Percentiles rank a stretch among this genome's conserved stretches.
Evolutionary conservation across 2,329 filamentous ascomycete genomes (phyloP).

Genomic region (Ophiognomonia clavigignenti-juglandacearum): DNA sequence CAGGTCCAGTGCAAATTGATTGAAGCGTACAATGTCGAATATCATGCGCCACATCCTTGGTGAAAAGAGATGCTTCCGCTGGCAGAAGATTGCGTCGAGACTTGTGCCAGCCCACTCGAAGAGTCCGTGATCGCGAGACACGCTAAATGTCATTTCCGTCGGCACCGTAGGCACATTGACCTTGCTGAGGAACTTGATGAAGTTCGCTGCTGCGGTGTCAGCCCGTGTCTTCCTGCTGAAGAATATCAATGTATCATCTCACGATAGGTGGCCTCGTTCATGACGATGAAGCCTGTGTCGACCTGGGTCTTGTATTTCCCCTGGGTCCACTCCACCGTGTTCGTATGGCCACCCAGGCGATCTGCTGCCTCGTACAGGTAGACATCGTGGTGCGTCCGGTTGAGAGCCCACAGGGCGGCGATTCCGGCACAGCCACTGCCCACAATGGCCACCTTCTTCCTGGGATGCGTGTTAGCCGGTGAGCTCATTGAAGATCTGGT

Average conservation of each 20-base stretch:
- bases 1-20: constrained; percentile 73
- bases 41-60: constrained; percentile 74
- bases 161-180: constrained; percentile 59
- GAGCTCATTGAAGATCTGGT: constrained; percentile 25
- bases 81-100: constrained; percentile 63
- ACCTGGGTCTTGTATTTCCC: constrained; percentile 64
- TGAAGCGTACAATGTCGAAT: constrained; percentile 81
- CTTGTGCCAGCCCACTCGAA: constrained; percentile 76
- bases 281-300: constrained; percentile 77
- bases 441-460: constrained; percentile 77
- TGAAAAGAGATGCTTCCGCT: constrained; percentile 64
- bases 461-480: constrained; percentile 33
- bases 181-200: constrained; percentile 66
- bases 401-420: constrained; percentile 75
- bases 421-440: constrained; percentile 78
- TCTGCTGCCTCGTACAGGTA: constrained; percentile 76
- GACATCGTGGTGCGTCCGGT: constrained; percentile 72
- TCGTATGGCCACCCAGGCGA: constrained; percentile 74
- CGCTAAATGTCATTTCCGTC: constrained; percentile 72
- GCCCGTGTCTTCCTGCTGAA: constrained; percentile 5
- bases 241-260: constrained; percentile 31
- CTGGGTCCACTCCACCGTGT: constrained; percentile 65
- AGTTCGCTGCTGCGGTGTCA: constrained; percentile 57
- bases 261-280: constrained; percentile 80
- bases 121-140: constrained; percentile 67